Evolutionary conservation across 305 asterid genomes (phyloP), one percentile per base, ranked within the genome.

Genomic region (Rubia balearica): DNA sequence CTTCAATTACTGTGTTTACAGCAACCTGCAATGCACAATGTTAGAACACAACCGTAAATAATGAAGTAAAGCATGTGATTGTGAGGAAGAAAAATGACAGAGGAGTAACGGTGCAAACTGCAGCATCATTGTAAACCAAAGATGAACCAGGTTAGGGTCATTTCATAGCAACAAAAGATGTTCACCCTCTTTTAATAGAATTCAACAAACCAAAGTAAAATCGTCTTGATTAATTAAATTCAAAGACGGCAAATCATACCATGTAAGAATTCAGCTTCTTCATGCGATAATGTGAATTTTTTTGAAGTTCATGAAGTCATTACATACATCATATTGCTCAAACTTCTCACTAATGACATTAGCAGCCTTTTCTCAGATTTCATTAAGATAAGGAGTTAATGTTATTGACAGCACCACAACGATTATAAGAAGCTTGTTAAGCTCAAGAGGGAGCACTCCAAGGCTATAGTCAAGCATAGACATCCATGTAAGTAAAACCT

Each of bases 351-450:
- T 87, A 75, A 91, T 79, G 80, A 81, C 72, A 80, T 85, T 92
- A 76, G 92, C 89, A 75, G 87, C 90, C 77, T 84, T 88, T 82
- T 90, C 83, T 78, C 99, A 98, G 68, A 86, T 51, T 6, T 95
- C 99, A 78, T 92, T 95, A 80, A 95, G 96, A 72, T 87, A 71
- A 24, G 99, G 99, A 14, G 99, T 95, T 78, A 95, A 75, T 40
- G 99, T 89, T 98, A 95, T 95, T 60, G 99, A 91, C 65, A 95
- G 86, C 81, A 95, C 99, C 68, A 95, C 99, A 75, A 95, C 99
- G 42, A 95, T 95, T 76, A 95, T 95, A 67, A 95, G 97, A 73
- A 95, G 96, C 85, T 95, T 95, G 89, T 90, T 95, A 82, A 95
- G 86, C 80, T 95, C 99, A 71, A 95, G 97, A 75, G 99, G 99